Percentiles rank a stretch among this genome's conserved stretches.
Conservation (phyloP, 2,329 filamentous ascomycete species). For the Penicillium sp. region DNA sequence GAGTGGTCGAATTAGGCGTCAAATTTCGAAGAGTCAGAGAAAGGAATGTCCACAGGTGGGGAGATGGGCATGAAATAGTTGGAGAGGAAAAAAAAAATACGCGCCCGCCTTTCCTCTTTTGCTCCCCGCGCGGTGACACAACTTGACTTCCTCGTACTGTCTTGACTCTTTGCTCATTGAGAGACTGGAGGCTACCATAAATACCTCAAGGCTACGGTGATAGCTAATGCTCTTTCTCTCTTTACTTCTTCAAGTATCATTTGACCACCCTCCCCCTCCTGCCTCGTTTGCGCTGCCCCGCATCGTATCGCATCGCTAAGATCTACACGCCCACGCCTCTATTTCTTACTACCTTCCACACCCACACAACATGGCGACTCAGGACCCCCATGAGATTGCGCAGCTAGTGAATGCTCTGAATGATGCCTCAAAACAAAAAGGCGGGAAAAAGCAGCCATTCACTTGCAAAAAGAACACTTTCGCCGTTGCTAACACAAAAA, state of each 20-base stretch:
- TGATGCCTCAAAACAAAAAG: constrained; percentile 46
- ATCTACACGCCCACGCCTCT: background rate
- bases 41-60: background rate
- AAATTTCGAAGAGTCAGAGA: background rate
- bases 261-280: background rate
- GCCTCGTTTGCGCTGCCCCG: background rate
- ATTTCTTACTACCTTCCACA: background rate
- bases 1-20: background rate
- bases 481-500: constrained; percentile 63
- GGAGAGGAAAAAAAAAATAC: constrained; percentile 5
- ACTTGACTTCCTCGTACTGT: background rate
- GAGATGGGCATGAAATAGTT: background rate
- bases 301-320: background rate
- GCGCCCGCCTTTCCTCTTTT: constrained; percentile 21
- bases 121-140: constrained; percentile 26
- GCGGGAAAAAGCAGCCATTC: constrained; percentile 58
- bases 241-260: background rate
- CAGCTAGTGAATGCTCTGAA: constrained; percentile 68
- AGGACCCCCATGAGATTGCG: constrained; percentile 69
- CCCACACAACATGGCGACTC: constrained; percentile 38
- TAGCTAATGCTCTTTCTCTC: background rate
- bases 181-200: background rate
- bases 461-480: constrained; percentile 82
- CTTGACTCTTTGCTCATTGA: background rate
- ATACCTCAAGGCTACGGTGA: background rate